Base-by-base conservation (phyloP, 768 basidiomycete genomes). In the Boletus reticuloceps region DNA sequence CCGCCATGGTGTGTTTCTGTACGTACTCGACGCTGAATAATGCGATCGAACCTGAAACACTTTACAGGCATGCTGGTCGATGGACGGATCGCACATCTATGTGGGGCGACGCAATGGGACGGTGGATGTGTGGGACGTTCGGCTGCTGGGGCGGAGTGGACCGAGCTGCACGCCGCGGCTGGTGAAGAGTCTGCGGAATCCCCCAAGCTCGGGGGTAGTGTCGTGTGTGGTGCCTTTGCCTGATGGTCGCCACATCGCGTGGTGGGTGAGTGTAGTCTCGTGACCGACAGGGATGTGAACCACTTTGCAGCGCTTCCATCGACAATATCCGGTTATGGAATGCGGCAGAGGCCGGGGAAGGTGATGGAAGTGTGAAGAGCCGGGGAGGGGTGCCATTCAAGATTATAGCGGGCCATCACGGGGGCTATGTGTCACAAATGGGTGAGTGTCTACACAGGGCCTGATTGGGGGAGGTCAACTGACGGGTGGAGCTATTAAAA, bases 1-100 rank as follows among this genome's bases (percentile, higher is more conserved):
- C 93, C 93, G 31, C 93, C 92, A 12, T 98, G 94, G 94, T 97
- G 94, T 72, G 82, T 96, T 64, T 94, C 94, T 58, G 96, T 98
- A 71, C 66, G 84, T 76, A 44, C 50, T 54, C 42, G 45, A 53
- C 27, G 50, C 10, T 47, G 36, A 13, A 31, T 20, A 25, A 50
- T 40, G 32, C 12, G 51, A 58, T 53, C 36, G 52, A 45, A 50
- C 46, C 17, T 22, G 40, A 11, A 54, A 49, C 27, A 29, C 6
- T 37, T 65, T 39, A 41, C 63, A 98, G 95, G 94, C 95, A 16
- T 94, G 90, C 69, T 98, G 96, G 94, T 94, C 93, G 6, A 80
- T 85, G 4, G 85, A 93, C 59, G 95, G 96, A 16, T 79, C 79
- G 5, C 89, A 95, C 58, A 85, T 99, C 43, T 91, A 91, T 68